Percentiles rank a stretch among this genome's conserved stretches.
phyloP scores from a whole-genome alignment of 2,329 filamentous ascomycete genomes.

The Parascedosporium putredinis region DNA sequence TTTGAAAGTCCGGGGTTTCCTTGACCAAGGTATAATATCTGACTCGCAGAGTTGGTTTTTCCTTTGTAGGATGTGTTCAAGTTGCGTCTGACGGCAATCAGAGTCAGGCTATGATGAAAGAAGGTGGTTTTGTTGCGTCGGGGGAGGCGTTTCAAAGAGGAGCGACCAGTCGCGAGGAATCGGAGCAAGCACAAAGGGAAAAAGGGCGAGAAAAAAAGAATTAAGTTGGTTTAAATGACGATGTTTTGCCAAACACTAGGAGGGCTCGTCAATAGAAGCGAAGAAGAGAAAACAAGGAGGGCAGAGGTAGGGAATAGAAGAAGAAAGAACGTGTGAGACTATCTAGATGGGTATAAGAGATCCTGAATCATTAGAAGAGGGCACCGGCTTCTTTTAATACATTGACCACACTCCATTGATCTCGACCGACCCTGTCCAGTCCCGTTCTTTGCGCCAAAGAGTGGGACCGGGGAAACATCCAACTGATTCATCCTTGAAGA shows the following conservation, averaged over 20 bases:
- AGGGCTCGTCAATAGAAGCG: neutral
- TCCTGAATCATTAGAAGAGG: neutral
- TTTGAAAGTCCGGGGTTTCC: neutral
- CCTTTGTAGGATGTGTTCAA: neutral
- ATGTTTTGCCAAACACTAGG: neutral
- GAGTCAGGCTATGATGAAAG: constrained; percentile 9
- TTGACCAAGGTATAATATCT: neutral
- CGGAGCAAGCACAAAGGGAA: constrained; percentile 13
- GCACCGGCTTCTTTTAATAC: neutral
- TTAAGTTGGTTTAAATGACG: no score
- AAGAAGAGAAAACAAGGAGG: neutral
- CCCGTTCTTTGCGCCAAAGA: neutral
- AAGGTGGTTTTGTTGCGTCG: constrained; percentile 10
- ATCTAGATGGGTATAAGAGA: neutral
- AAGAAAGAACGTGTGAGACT: neutral
- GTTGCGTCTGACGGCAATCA: constrained; percentile 9
- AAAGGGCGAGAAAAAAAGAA: neutral
- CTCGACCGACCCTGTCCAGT: neutral
- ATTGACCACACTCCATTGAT: neutral
- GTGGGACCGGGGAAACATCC: neutral
- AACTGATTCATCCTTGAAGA: neutral
- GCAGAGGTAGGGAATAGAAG: neutral
- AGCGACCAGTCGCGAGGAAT: constrained; percentile 9
- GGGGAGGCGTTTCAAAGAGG: constrained; percentile 7
- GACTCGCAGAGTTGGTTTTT: constrained; percentile 1